These are phyloP conservation scores for Cladosporium austrohemisphaericum DNA, from an alignment of 2,329 filamentous ascomycete species.

Conservation along the genomic window DNA sequence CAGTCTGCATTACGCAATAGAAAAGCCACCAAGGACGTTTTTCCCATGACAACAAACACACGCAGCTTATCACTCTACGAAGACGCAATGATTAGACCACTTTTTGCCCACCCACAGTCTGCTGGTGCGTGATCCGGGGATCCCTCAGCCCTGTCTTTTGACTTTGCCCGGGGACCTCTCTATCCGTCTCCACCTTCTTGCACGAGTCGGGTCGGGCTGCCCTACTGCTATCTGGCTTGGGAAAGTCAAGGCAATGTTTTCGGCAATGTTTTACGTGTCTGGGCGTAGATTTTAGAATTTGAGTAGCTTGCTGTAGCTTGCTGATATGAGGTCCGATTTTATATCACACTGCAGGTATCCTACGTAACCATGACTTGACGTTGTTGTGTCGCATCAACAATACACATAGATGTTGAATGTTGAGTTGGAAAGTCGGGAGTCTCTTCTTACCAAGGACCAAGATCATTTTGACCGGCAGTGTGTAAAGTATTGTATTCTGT, in stretches of 20 bases:
- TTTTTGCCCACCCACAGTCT: not conserved
- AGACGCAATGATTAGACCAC: not conserved
- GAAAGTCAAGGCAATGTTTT: not conserved
- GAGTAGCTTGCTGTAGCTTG: no score
- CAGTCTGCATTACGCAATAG: not conserved
- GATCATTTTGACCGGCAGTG: no score
- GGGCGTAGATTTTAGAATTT: not conserved
- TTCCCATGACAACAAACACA: not conserved
- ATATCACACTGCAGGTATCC: no score
- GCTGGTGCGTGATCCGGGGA: not conserved
- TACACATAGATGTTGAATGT: no score
- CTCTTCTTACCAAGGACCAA: no score
- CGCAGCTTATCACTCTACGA: not conserved
- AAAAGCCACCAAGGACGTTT: not conserved
- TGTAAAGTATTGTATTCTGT: no score
- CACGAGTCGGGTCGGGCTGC: not conserved
- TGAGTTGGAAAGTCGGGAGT: no score
- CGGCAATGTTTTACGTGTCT: not conserved
- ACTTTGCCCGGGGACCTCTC: no score
- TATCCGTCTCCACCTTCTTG: not conserved
- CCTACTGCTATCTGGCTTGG: not conserved
- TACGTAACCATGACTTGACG: no score
- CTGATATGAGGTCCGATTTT: no score
- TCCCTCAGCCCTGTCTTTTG: no score
- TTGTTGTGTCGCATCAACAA: no score